Conservation (phyloP, 2,329 filamentous ascomycete genomes). For the Pleoardoris graminearum region DNA sequence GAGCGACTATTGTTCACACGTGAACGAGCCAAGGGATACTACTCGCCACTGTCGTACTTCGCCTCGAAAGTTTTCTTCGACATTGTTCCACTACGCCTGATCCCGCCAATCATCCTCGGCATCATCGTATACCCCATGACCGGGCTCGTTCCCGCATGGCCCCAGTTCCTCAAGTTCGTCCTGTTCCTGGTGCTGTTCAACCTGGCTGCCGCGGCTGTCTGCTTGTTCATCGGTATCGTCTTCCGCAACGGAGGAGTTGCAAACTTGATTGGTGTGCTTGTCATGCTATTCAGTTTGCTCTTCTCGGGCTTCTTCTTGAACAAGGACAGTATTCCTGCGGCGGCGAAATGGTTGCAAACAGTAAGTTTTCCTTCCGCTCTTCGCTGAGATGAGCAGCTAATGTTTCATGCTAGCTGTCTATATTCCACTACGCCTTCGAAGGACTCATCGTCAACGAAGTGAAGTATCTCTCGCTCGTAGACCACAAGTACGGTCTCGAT, state of each 20-base stretch:
- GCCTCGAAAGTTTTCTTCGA: constrained; percentile 97
- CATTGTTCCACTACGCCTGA: constrained; percentile 88
- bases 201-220: constrained; percentile 88
- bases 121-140: constrained; percentile 98
- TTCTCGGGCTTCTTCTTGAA: constrained; percentile 95
- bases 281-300: constrained; percentile 95
- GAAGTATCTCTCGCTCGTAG: constrained; percentile 81
- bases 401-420: constrained; percentile 66
- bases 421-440: constrained; percentile 98
- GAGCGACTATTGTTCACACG: constrained; percentile 90
- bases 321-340: constrained; percentile 84
- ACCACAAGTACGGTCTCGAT: constrained; percentile 93
- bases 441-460: constrained; percentile 97
- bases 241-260: constrained; percentile 91
- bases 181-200: constrained; percentile 95
- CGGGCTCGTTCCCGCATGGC: constrained; percentile 77
- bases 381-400: constrained; percentile 11
- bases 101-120: constrained; percentile 93
- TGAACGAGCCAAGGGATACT: constrained; percentile 96
- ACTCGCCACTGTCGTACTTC: constrained; percentile 92
- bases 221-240: constrained; percentile 92
- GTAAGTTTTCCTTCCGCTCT: constrained; percentile 50
- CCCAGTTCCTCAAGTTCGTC: constrained; percentile 89
- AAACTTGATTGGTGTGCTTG: constrained; percentile 88
- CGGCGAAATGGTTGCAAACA: constrained; percentile 86